Evolutionary conservation across 805 yeast species (phyloP).

Genomic region (Kregervanrija fluxuum): DNA sequence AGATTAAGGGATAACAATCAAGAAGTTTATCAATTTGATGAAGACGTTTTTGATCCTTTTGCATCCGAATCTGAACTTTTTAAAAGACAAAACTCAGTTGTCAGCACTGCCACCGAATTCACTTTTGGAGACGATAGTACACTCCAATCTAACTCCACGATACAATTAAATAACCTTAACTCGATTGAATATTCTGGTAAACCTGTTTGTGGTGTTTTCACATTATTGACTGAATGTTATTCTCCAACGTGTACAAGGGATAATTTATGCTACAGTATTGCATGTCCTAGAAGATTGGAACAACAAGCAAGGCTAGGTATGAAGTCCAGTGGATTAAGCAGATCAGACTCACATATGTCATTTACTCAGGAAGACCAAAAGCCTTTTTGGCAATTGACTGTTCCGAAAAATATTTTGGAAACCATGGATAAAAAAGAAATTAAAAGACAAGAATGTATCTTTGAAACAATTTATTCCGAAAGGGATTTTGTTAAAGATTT

Average conservation of each 20-base stretch:
- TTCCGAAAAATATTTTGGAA: constrained; percentile 71
- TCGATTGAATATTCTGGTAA: constrained; percentile 6
- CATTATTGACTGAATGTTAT: constrained; percentile 87
- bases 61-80: constrained; percentile 9
- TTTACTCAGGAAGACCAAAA: constrained; percentile 73
- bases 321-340: constrained; percentile 75
- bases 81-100: constrained; percentile 22
- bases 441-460: constrained; percentile 90
- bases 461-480: constrained; percentile 89
- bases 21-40: constrained; percentile 83
- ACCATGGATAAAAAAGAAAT: constrained; percentile 76
- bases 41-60: constrained; percentile 31
- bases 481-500: constrained; percentile 91
- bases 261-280: constrained; percentile 83
- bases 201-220: constrained; percentile 82
- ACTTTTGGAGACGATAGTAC: constrained; percentile 8
- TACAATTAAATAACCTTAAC: constrained; percentile 1
- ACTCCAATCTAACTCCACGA: neutral
- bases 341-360: constrained; percentile 66
- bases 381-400: constrained; percentile 91
- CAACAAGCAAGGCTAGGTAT: constrained; percentile 89
- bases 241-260: constrained; percentile 95
- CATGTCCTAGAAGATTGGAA: constrained; percentile 92
- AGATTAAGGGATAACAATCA: constrained; percentile 78
- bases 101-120: constrained; percentile 16